Base-by-base conservation (phyloP, 805 yeast genomes). In the Grigorovia transvaalensis region DNA sequence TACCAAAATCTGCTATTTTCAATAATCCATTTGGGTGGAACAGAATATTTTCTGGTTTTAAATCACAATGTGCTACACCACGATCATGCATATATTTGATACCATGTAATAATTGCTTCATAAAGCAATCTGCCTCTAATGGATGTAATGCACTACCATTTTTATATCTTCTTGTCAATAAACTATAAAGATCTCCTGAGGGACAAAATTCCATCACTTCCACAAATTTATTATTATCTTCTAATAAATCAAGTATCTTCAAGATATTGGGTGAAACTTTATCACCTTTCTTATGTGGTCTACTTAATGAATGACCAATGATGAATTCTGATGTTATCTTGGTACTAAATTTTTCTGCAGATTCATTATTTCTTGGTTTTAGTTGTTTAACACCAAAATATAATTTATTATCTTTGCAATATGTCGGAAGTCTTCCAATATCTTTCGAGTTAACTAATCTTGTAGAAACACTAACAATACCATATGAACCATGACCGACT, bases 161-260 rank as follows among this genome's bases (percentile, higher is more conserved):
- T 48, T 78, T 70, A 1, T 76, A 70, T 35, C 58, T 55, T 30
- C 79, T 67, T 49, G 85, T 78, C 42, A 84, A 51, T 15, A 65
- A 69, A 1, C 85, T 72, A 62, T 82, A 85, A 23, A 85, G 67
- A 64, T 85, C 93, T 43, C 93, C 93, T 49, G 88, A 85, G 4
- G 95, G 86, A 60, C 96, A 88, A 65, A 82, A 90, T 70, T 91
- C 98, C 95, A 91, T 85, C 48, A 91, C 88, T 69, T 91, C 96
- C 51, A 85, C 80, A 71, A 83, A 84, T 55, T 85, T 76, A 66
- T 88, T 79, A 71, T 87, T 84, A 17, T 56, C 53, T 56, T 81
- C 79, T 87, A 90, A 80, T 51, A 89, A 71, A 68, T 89, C 97
- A 49, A 86, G 76, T 1, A 91, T 84, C 59, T 83, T 82, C 46